Percentiles rank a stretch among this genome's conserved stretches.
Conservation (phyloP, 179 eudicot species). For the Corrigiola litoralis region DNA sequence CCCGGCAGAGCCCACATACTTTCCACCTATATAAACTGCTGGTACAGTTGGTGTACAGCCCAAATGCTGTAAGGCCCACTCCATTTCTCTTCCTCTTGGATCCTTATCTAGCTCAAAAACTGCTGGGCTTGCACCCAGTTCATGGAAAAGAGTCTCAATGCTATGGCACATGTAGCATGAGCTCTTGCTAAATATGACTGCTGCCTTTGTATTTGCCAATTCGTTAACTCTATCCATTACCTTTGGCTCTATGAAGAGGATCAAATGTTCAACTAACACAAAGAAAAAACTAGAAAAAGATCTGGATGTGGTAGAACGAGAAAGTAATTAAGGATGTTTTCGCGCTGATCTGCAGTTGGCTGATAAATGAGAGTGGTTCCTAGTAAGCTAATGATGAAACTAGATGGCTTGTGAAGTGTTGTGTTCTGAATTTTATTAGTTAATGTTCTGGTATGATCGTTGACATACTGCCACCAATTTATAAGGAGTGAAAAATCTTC, state of each 20-base stretch:
- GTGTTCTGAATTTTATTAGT: neutral
- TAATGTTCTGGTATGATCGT: neutral
- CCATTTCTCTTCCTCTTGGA: constrained; percentile 50
- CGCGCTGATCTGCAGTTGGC: too few species aligned
- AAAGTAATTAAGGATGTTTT: too few species aligned
- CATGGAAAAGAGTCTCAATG: constrained; percentile 40
- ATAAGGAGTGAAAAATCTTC: constrained; percentile 5
- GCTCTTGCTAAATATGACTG: constrained; percentile 64
- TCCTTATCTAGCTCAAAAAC: constrained; percentile 50
- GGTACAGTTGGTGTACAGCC: constrained; percentile 48
- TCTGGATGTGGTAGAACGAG: too few species aligned
- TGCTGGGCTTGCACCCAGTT: constrained; percentile 53
- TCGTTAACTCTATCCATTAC: constrained; percentile 43
- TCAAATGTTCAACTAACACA: too few species aligned
- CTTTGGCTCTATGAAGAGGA: too few species aligned
- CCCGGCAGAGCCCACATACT: constrained; percentile 32
- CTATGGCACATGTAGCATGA: constrained; percentile 57
- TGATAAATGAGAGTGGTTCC: too few species aligned
- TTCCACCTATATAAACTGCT: constrained; percentile 47
- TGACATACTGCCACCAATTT: constrained; percentile 15
- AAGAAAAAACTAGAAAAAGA: too few species aligned
- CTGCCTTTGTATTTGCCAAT: constrained; percentile 39
- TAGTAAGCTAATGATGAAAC: too few species aligned
- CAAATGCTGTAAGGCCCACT: constrained; percentile 35
- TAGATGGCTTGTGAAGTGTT: neutral